Percentiles rank a stretch among this genome's conserved stretches.
These are phyloP conservation scores for Dysphania ambrosioides DNA, from an alignment of 148 eudicot genomes.

Conservation along the genomic window DNA sequence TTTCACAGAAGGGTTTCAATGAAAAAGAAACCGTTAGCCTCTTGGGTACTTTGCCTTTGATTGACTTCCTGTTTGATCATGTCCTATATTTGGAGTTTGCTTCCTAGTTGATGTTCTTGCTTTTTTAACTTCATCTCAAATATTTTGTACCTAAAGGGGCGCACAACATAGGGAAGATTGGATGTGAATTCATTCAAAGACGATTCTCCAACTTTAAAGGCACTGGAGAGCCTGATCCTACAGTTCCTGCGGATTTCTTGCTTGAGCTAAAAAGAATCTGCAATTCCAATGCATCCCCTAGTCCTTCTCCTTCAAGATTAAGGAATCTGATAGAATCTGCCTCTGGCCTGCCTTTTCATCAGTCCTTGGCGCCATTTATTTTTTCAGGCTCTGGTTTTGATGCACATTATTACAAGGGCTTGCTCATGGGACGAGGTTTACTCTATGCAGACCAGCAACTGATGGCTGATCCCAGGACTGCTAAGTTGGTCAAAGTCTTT, in stretches of 20 bases:
- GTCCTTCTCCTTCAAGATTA: conserved; percentile 25
- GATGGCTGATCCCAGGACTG: conserved; percentile 41
- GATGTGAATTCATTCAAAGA: conserved; percentile 37
- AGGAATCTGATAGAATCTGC: conserved; percentile 26
- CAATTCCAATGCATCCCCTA: conserved; percentile 24
- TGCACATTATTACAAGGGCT: conserved; percentile 35
- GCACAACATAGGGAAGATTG: conserved; percentile 51
- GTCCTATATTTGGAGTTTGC: background rate
- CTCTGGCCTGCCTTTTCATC: conserved; percentile 10
- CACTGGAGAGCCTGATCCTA: conserved; percentile 37
- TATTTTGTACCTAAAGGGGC: conserved; percentile 29
- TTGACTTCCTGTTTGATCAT: background rate
- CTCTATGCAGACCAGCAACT: conserved; percentile 46
- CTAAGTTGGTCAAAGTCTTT: conserved; percentile 34
- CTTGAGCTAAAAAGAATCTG: conserved; percentile 28
- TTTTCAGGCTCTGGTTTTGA: conserved; percentile 35
- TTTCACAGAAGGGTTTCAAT: conserved; percentile 35
- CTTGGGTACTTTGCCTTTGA: conserved; percentile 27
- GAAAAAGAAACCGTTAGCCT: conserved; percentile 38
- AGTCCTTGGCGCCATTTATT: conserved; percentile 25
- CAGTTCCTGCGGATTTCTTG: conserved; percentile 33
- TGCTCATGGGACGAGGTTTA: conserved; percentile 44
- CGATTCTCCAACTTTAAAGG: conserved; percentile 32
- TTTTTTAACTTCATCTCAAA: background rate
- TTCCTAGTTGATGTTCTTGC: background rate